Conservation (phyloP, 208 protist genomes). For the Blechomonas ayalai region DNA sequence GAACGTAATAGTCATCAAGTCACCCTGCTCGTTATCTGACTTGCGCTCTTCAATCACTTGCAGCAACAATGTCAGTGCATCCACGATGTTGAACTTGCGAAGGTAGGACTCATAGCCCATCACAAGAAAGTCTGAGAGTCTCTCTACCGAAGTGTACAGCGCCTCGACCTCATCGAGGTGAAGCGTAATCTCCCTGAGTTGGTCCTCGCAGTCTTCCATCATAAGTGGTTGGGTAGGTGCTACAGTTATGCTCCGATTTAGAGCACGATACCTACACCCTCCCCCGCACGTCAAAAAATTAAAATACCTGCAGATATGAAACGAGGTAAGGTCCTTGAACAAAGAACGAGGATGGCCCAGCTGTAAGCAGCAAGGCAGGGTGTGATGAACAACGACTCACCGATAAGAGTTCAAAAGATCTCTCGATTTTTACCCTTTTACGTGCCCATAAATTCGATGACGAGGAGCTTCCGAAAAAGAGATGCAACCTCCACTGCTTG, state of each 20-base stretch:
- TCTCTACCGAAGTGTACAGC: slow-evolving; percentile 43
- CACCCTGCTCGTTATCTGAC: slow-evolving; percentile 19
- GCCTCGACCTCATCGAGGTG: slow-evolving; percentile 17
- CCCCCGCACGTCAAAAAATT: too few species aligned
- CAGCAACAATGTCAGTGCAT: slow-evolving; percentile 37
- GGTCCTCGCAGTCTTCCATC: slow-evolving; percentile 35
- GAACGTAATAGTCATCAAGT: slow-evolving; percentile 57
- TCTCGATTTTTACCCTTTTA: too few species aligned
- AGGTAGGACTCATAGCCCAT: slow-evolving; percentile 83
- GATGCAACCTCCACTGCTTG: too few species aligned
- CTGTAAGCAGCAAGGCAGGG: too few species aligned
- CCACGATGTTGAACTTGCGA: slow-evolving; percentile 54
- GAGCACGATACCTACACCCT: too few species aligned
- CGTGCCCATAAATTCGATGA: too few species aligned
- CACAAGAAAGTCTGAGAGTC: slow-evolving; percentile 61
- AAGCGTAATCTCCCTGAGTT: slow-evolving; percentile 41
- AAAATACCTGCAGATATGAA: too few species aligned
- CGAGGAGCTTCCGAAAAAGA: too few species aligned
- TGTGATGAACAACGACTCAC: too few species aligned
- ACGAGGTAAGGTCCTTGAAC: too few species aligned
- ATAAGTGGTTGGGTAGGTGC: slow-evolving; percentile 2
- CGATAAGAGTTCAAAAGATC: too few species aligned
- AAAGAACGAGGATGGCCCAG: too few species aligned
- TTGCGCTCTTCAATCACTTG: slow-evolving; percentile 27
- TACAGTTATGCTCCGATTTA: background rate